Evolutionary conservation across 1,139 yeast genomes (phyloP), one percentile per base, ranked within the genome.

Genomic region (Sugiyamaella sp.): DNA sequence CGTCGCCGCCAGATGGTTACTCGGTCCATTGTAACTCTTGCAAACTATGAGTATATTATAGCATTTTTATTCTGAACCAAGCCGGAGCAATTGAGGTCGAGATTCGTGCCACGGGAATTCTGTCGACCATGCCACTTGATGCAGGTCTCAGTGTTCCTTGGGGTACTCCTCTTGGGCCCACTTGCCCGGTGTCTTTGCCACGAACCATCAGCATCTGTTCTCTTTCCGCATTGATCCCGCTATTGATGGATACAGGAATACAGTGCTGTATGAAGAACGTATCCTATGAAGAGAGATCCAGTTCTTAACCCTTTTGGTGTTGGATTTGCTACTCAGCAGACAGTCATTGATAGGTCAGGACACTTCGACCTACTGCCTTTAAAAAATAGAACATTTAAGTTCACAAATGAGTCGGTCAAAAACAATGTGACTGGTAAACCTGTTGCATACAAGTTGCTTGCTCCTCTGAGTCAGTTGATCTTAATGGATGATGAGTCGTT

Each of bases 151-250:
- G 74, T 56, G 89, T 85, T 57, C 86, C 86, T 58, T 86, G 87
- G 85, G 95, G 95, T 56, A 85, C 93, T 38, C 77, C 79, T 61
- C 93, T 86, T 47, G 86, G 86, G 71, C 95, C n/a, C n/a, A n/a
- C n/a, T n/a, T n/a, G n/a, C n/a, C 95, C 56, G 81, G 82, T 60
- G 89, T 85, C 51, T 85, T 85, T 67, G 95, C 95, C 45, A 93
- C 86, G 74, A 85, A 86, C 71, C 95, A 86, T 71, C 95, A 86
- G 76, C 95, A 86, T 73, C 74, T 86, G 74, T 86, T 86, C 72
- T 81, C 89, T n/a, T 76, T 86, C 62, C 81, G 95, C 74, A 68
- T 86, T 62, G 88, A 86, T 67, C 93, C 95, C 61, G 80, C 89
- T 76, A 75, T 86, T 58, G 95, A 86, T 64, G 95, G 95, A 64